Conservation (phyloP, 371 early-diverging fungal genomes). For the Basidiobolus meristosporus region DNA sequence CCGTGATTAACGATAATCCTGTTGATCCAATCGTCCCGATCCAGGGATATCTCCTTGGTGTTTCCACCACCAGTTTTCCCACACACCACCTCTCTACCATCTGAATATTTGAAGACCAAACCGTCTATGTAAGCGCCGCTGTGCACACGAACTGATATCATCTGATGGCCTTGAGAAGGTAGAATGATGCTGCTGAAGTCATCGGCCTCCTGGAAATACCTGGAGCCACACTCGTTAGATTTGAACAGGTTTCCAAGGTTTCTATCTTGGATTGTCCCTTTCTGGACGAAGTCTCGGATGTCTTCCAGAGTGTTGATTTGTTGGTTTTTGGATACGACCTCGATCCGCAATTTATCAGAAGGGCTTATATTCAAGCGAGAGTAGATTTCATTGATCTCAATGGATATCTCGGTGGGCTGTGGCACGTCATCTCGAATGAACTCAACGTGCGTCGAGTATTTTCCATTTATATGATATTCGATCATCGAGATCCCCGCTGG, state of each 20-base stretch:
- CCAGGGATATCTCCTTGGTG: constrained; percentile 5
- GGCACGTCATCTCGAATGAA: constrained; percentile 9
- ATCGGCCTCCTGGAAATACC: background rate
- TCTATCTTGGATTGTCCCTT: constrained; percentile 8
- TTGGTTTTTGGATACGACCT: constrained; percentile 15
- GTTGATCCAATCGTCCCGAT: constrained; percentile 16
- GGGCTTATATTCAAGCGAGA: constrained; percentile 7
- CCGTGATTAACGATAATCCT: constrained; percentile 21
- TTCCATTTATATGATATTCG: constrained; percentile 23
- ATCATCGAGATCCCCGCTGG: constrained; percentile 28
- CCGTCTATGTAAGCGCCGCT: constrained; percentile 28
- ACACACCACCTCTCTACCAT: constrained; percentile 13
- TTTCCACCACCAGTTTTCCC: constrained; percentile 15
- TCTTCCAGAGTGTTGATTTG: constrained; percentile 10
- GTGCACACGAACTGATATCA: constrained; percentile 12
- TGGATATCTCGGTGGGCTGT: background rate
- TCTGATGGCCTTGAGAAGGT: background rate
- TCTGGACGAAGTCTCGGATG: constrained; percentile 8
- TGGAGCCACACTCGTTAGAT: constrained; percentile 10
- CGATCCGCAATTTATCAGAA: constrained; percentile 12
- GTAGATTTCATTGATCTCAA: constrained; percentile 7
- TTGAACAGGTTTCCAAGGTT: constrained; percentile 12
- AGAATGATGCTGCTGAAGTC: background rate
- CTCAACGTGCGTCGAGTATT: constrained; percentile 25
- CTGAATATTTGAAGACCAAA: constrained; percentile 14